phyloP scores from a whole-genome alignment of 1,284 basidiomycete genomes.

The Ustilago shanxiensis region DNA sequence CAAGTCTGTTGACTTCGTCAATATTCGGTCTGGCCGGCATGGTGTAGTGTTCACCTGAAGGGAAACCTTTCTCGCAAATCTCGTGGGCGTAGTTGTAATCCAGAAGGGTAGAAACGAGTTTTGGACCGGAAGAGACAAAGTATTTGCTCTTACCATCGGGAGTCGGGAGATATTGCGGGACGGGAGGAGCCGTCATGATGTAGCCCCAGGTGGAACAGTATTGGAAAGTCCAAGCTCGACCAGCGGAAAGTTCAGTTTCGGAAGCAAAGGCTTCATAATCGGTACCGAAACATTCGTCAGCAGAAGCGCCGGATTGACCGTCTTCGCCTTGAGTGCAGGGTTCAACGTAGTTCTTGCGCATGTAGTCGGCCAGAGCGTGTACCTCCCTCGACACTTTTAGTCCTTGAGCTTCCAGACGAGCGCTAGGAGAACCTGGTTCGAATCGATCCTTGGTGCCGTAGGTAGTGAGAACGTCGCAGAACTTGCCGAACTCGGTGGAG shows the following conservation, averaged over 20 bases:
- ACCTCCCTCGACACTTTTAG: slow-evolving; percentile 38
- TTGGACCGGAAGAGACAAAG: slow-evolving; percentile 69
- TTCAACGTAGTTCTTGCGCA: slow-evolving; percentile 43
- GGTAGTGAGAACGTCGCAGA: slow-evolving; percentile 45
- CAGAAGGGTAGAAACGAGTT: slow-evolving; percentile 80
- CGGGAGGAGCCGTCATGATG: slow-evolving; percentile 73
- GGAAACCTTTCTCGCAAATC: slow-evolving; percentile 85
- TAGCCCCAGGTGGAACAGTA: slow-evolving; percentile 93
- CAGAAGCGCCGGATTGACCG: slow-evolving; percentile 14
- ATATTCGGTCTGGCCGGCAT: slow-evolving; percentile 83
- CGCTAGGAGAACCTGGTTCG: slow-evolving; percentile 9
- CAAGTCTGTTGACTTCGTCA: slow-evolving; percentile 78
- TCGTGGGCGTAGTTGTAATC: slow-evolving; percentile 83
- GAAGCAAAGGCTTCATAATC: slow-evolving; percentile 77
- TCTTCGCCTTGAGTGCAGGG: slow-evolving; percentile 48
- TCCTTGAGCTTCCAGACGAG: slow-evolving; percentile 13
- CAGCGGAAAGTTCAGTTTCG: slow-evolving; percentile 76
- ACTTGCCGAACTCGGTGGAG: slow-evolving; percentile 49
- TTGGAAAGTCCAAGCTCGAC: slow-evolving; percentile 86
- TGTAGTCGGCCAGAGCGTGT: slow-evolving; percentile 47
- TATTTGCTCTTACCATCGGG: slow-evolving; percentile 40
- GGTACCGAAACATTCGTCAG: slow-evolving; percentile 79
- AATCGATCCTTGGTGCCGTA: slow-evolving; percentile 38
- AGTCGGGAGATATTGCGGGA: slow-evolving; percentile 27
- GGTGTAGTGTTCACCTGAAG: slow-evolving; percentile 79